Conservation (phyloP, 2,329 filamentous ascomycete species). For the Aureobasidium sp. region DNA sequence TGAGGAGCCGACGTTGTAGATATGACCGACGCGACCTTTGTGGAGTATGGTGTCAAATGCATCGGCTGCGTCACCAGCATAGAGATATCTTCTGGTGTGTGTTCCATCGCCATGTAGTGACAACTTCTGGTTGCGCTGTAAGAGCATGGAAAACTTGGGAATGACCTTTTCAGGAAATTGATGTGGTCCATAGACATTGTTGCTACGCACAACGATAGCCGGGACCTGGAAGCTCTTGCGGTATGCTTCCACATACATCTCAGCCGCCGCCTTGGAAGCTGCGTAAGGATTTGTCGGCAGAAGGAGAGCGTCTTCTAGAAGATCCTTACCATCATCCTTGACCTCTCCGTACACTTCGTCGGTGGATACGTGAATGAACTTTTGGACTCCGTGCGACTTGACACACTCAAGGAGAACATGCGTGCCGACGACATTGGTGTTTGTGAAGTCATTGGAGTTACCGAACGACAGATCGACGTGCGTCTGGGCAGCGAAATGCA, state of each 20-base stretch:
- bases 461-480: conserved; percentile 78
- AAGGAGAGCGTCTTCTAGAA: conserved; percentile 66
- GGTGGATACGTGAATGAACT: conserved; percentile 76
- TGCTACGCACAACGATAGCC: conserved; percentile 70
- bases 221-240: conserved; percentile 75
- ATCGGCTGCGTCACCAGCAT: conserved; percentile 70
- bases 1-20: conserved; percentile 75
- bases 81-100: conserved; percentile 68
- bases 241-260: conserved; percentile 63
- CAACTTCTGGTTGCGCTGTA: conserved; percentile 59
- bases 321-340: conserved; percentile 61
- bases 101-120: conserved; percentile 71
- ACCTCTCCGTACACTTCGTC: conserved; percentile 84
- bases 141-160: conserved; percentile 69
- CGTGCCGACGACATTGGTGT: conserved; percentile 77
- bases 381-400: conserved; percentile 59
- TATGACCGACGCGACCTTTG: conserved; percentile 63
- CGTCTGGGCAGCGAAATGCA: conserved; percentile 81
- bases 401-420: conserved; percentile 73
- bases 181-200: conserved; percentile 76
- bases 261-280: conserved; percentile 33
- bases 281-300: conserved; percentile 66
- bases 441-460: conserved; percentile 74
- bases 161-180: conserved; percentile 60
- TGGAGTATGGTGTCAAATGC: conserved; percentile 80